Evolutionary conservation across 768 basidiomycete species (phyloP).

Genomic region (Pisolithus orientalis): DNA sequence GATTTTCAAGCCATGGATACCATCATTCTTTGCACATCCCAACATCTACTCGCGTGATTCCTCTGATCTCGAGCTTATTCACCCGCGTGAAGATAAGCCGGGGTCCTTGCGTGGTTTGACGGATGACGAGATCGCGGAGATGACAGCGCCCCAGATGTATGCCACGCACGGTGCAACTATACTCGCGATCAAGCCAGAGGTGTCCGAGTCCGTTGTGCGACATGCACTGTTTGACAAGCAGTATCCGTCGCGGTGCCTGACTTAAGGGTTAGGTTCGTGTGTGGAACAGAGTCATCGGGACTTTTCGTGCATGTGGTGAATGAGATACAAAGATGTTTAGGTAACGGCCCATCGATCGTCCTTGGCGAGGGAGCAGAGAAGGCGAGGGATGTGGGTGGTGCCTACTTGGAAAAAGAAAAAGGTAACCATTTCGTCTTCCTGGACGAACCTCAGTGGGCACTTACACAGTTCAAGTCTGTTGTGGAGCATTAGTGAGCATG

Average conservation of each 20-base stretch:
- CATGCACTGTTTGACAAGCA: not conserved
- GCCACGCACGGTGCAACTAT: too few relatives aligned
- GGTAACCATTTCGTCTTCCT: conserved; percentile 1
- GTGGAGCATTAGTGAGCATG: too few relatives aligned
- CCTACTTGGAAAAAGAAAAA: not conserved
- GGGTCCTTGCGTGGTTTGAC: not conserved
- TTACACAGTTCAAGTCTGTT: not conserved
- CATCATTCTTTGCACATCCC: not conserved
- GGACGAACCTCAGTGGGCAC: not conserved
- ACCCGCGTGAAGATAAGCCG: not conserved
- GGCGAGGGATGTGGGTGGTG: too few relatives aligned
- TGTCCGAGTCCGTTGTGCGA: too few relatives aligned
- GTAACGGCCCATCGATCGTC: not conserved
- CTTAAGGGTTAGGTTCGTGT: not conserved
- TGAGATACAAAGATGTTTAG: not conserved
- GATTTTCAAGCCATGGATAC: not conserved
- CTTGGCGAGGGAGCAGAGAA: not conserved
- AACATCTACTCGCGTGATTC: not conserved
- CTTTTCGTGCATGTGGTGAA: not conserved
- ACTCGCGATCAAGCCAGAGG: too few relatives aligned
- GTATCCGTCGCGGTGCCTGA: not conserved
- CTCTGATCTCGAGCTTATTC: not conserved
- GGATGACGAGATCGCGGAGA: not conserved
- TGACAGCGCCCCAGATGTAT: too few relatives aligned
- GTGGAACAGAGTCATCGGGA: not conserved